Evolutionary conservation across 2,329 filamentous ascomycete species (phyloP).

Genomic region (Aspergillus niger): DNA sequence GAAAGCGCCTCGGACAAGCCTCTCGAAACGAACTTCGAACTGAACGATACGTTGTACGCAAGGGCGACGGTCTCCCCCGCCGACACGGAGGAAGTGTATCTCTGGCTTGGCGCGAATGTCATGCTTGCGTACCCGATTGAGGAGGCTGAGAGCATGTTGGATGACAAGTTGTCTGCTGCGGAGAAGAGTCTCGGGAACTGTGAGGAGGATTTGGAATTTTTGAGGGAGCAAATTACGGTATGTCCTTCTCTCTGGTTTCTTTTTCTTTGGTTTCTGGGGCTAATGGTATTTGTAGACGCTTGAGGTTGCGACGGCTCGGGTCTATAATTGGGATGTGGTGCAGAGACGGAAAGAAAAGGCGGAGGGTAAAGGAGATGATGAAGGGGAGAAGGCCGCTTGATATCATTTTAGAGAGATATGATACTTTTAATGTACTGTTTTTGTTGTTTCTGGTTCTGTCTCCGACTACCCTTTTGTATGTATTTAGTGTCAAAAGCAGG

Average conservation of each 20-base stretch:
- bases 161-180: conserved; percentile 75
- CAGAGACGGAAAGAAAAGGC: conserved; percentile 89
- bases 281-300: conserved; percentile 67
- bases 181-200: conserved; percentile 81
- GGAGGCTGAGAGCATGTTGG: conserved; percentile 79
- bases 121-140: conserved; percentile 94
- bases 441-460: background rate
- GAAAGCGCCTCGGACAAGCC: conserved; percentile 58
- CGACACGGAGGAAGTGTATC: conserved; percentile 76
- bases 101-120: conserved; percentile 98
- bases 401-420: background rate
- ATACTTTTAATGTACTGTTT: background rate
- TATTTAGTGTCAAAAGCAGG: conserved; percentile 4
- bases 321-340: conserved; percentile 99
- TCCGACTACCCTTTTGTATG: background rate
- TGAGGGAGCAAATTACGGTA: conserved; percentile 95
- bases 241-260: conserved; percentile 32
- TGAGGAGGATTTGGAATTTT: conserved; percentile 93
- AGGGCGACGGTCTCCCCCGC: conserved; percentile 80
- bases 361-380: conserved; percentile 50
- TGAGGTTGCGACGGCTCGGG: conserved; percentile 91
- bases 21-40: conserved; percentile 89
- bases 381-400: conserved; percentile 41
- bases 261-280: background rate
- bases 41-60: conserved; percentile 93